Conservation (phyloP, 2,329 filamentous ascomycete species). For the Orbilia ellipsospora region DNA sequence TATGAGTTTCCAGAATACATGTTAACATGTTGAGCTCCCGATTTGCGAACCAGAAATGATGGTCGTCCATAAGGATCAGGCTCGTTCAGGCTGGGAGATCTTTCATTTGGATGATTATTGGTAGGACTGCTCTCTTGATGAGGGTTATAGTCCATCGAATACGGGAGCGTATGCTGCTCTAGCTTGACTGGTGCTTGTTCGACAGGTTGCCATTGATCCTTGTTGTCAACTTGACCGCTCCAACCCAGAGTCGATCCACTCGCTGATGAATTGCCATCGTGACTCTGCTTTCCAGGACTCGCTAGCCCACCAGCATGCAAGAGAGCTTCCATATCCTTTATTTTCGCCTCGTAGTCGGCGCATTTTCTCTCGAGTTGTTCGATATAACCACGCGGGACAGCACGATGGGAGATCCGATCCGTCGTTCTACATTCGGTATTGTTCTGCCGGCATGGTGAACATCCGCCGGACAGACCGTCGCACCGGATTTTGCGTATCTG, state of each 20-base stretch:
- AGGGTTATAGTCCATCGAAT: constrained; percentile 36
- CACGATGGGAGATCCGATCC: constrained; percentile 84
- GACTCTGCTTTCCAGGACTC: constrained; percentile 27
- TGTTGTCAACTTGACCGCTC: constrained; percentile 28
- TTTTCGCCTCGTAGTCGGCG: constrained; percentile 72
- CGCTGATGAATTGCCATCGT: constrained; percentile 27
- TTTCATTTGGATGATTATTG: neutral
- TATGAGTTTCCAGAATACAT: constrained; percentile 71
- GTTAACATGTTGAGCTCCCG: constrained; percentile 57
- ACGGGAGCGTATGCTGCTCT: constrained; percentile 46
- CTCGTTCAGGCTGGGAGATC: constrained; percentile 22
- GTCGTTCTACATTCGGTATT: constrained; percentile 84
- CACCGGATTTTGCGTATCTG: constrained; percentile 88
- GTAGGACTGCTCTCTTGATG: constrained; percentile 2
- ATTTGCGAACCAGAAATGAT: constrained; percentile 57
- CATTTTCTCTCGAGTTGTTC: constrained; percentile 75
- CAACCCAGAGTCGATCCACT: constrained; percentile 39
- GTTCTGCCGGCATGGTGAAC: constrained; percentile 81
- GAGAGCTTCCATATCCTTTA: constrained; percentile 75
- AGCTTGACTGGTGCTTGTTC: constrained; percentile 32
- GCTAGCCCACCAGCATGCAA: constrained; percentile 66
- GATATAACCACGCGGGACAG: constrained; percentile 80
- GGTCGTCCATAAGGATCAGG: constrained; percentile 39
- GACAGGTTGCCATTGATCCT: constrained; percentile 26
- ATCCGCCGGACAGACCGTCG: constrained; percentile 82